Evolutionary conservation across 495 filamentous ascomycete genomes (phyloP).

Genomic region (Neurospora sp.): DNA sequence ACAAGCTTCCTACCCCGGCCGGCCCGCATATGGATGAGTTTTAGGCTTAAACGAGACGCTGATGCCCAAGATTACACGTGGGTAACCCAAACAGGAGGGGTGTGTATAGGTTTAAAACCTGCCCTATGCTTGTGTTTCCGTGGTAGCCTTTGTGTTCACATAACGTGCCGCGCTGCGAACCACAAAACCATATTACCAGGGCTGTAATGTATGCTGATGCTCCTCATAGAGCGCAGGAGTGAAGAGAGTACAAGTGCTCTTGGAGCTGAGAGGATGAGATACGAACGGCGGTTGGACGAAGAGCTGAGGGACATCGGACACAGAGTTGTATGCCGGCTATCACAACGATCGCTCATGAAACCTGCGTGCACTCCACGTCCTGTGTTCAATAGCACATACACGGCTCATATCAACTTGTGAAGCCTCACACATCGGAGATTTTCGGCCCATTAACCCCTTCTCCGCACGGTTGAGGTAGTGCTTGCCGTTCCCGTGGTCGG

Average conservation of each 20-base stretch:
- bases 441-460: not conserved
- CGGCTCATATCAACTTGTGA: not conserved
- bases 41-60: conserved; percentile 9
- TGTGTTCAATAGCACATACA: not conserved
- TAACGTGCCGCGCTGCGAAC: not conserved
- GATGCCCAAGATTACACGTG: conserved; percentile 10
- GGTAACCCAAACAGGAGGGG: conserved; percentile 1
- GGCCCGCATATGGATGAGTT: conserved; percentile 7
- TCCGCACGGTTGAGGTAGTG: not conserved
- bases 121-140: not conserved
- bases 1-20: not conserved
- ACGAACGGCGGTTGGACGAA: not conserved
- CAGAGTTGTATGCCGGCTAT: not conserved
- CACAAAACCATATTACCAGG: not conserved
- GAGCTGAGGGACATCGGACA: not conserved
- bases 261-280: not conserved
- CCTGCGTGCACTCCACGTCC: not conserved
- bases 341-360: not conserved
- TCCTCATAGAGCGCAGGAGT: not conserved
- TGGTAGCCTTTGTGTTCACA: not conserved
- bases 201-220: not conserved
- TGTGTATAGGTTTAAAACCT: not conserved
- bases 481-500: not conserved
- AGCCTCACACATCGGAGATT: not conserved
- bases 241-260: not conserved